A percentile compares a stretch with the other conserved stretches of the same genome.
These are phyloP conservation scores for Balansia obtecta DNA, from an alignment of 2,329 filamentous ascomycete genomes.

Conservation along the genomic window DNA sequence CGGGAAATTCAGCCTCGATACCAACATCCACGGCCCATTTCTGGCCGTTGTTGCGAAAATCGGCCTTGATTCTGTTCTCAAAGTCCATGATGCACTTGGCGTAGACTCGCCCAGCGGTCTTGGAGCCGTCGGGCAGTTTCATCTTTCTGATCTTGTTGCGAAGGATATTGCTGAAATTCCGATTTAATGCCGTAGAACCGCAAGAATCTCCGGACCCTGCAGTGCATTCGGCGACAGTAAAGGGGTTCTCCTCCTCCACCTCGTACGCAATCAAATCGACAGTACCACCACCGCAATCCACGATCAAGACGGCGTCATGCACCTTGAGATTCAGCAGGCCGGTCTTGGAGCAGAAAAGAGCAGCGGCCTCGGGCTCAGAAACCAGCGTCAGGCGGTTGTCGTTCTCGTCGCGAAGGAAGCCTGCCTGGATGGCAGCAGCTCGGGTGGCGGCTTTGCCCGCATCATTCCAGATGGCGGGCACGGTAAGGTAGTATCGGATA, in stretches of 20 bases:
- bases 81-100: constrained; percentile 99
- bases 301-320: constrained; percentile 96
- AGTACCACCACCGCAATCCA: constrained; percentile 95
- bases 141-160: constrained; percentile 98
- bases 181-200: constrained; percentile 93
- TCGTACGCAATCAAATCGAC: constrained; percentile 99
- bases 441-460: constrained; percentile 94
- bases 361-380: constrained; percentile 92
- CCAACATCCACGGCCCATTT: constrained; percentile 99
- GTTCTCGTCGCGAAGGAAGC: constrained; percentile 92
- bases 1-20: constrained; percentile 95
- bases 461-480: constrained; percentile 99
- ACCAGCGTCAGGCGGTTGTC: constrained; percentile 92
- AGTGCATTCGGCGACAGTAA: constrained; percentile 93
- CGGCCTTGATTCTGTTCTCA: constrained; percentile 98
- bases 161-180: constrained; percentile 96
- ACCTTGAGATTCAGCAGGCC: constrained; percentile 92
- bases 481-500: constrained; percentile 93
- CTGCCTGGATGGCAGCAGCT: constrained; percentile 90
- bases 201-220: constrained; percentile 95
- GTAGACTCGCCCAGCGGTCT: constrained; percentile 95
- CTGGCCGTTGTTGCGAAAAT: constrained; percentile 97
- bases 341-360: constrained; percentile 95
- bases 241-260: constrained; percentile 93
- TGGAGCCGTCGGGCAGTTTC: constrained; percentile 94